These are phyloP conservation scores for Benincasa hispida DNA, from an alignment of 306 rosid species.

Conservation along the genomic window DNA sequence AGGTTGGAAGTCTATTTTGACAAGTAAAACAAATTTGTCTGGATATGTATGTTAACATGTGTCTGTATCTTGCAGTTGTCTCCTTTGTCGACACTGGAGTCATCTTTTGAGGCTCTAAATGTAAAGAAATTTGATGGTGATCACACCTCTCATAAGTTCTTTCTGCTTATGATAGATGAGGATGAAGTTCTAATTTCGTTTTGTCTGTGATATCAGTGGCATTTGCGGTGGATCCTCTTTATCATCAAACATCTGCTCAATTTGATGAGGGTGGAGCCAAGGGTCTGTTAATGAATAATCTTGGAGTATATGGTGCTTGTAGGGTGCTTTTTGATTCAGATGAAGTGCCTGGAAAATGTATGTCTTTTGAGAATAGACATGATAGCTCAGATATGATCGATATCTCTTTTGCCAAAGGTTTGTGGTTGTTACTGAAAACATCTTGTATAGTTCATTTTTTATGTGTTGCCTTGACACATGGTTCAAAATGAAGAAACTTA, in stretches of 20 bases:
- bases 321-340: slow-evolving; percentile 81
- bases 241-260: slow-evolving; percentile 89
- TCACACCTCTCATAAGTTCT: slow-evolving; percentile 16
- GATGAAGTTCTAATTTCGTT: slow-evolving; percentile 16
- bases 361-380: slow-evolving; percentile 31
- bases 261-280: slow-evolving; percentile 98
- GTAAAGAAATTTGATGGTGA: slow-evolving; percentile 94
- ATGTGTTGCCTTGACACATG: not conserved
- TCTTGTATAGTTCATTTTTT: slow-evolving; percentile 15
- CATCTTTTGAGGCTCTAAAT: slow-evolving; percentile 78
- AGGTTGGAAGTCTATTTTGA: slow-evolving; percentile 33
- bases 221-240: slow-evolving; percentile 90
- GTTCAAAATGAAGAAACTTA: slow-evolving; percentile 10
- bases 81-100: slow-evolving; percentile 82
- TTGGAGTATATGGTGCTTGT: slow-evolving; percentile 79
- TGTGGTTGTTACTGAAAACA: slow-evolving; percentile 15
- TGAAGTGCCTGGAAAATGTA: slow-evolving; percentile 67
- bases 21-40: not conserved
- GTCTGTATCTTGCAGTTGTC: slow-evolving; percentile 62
- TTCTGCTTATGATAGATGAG: slow-evolving; percentile 12
- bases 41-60: slow-evolving; percentile 16
- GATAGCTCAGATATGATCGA: slow-evolving; percentile 54
- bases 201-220: slow-evolving; percentile 55
- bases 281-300: slow-evolving; percentile 91
- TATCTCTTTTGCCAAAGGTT: slow-evolving; percentile 81